These are phyloP conservation scores for Trichoderma polysporum DNA, from an alignment of 2,329 filamentous ascomycete species.

Conservation along the genomic window DNA sequence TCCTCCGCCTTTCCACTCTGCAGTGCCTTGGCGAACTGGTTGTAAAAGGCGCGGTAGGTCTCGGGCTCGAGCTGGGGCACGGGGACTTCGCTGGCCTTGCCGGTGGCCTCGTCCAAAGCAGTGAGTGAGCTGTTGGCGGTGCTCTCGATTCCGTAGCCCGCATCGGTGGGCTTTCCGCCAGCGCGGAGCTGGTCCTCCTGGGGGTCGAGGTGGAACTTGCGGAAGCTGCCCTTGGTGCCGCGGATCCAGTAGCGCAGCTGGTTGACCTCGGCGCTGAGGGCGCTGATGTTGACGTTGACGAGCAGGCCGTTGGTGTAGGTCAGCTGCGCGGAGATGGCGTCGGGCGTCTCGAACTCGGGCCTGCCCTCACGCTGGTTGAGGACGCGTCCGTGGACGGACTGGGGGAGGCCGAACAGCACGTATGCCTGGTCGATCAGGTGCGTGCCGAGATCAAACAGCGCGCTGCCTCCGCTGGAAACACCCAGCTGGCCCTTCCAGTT, in stretches of 20 bases:
- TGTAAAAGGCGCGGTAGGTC: conserved; percentile 70
- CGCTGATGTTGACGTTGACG: conserved; percentile 67
- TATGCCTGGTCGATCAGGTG: conserved; percentile 77
- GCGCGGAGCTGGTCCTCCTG: conserved; percentile 73
- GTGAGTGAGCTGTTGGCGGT: conserved; percentile 60
- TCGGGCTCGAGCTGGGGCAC: conserved; percentile 61
- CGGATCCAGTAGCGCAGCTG: conserved; percentile 77
- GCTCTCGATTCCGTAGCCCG: conserved; percentile 64
- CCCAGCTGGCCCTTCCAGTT: conserved; percentile 66
- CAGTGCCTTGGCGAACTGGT: conserved; percentile 49
- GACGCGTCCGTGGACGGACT: conserved; percentile 65
- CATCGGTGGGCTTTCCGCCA: conserved; percentile 61
- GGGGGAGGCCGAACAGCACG: conserved; percentile 67
- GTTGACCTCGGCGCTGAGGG: conserved; percentile 65
- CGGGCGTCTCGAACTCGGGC: conserved; percentile 50
- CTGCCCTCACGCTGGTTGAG: conserved; percentile 60
- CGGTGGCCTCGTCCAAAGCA: conserved; percentile 49
- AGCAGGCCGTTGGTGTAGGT: conserved; percentile 63
- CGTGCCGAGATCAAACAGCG: conserved; percentile 71
- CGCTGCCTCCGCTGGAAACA: conserved; percentile 63
- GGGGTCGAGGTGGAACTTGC: conserved; percentile 68
- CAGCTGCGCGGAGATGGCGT: conserved; percentile 63
- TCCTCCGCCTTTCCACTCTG: conserved; percentile 49
- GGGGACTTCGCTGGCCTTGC: conserved; percentile 48
- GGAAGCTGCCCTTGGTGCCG: conserved; percentile 71